Evolutionary conservation across 805 yeast species (phyloP), one percentile per base, ranked within the genome.

Genomic region (Zygosaccharomyces bailii): DNA sequence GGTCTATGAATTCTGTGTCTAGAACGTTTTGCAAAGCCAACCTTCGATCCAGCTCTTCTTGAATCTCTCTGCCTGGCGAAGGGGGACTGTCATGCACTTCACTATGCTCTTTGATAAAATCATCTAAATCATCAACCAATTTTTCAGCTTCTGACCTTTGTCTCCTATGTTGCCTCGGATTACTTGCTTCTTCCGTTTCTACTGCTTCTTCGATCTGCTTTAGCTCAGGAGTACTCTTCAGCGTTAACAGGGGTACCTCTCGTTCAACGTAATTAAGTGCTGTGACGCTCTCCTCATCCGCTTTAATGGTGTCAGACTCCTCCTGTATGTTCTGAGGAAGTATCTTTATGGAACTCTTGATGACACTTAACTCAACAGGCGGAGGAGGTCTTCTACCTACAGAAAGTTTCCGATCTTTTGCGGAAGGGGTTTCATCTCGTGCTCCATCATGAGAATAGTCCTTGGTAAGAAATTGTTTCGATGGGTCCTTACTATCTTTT

Each of bases 101-200:
- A 33, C 47, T 43, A n/a, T 54, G 49, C 18, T 56, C 50, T 9
- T 45, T 47, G 2, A 59, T 52, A 41, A 49, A 64, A 8, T 48
- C 44, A 16, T 64, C 68, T 17, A 65, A 51, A 36, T 65, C 67
- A 19, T 63, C 68, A 6, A 60, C 60, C 17, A 63, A 46, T 33
- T 57, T 58, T 42, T 65, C 68, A 11, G 66, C 62, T 33, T 64
- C 61, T 4, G 68, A 64, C 30, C 55, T 47, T 40, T 63, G 61
- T 23, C 65, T 53, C 34, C 52, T 44, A 40, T 63, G 68, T 11
- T 49, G 46, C 18, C 37, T 42, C 16, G 30, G 19, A 16, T 11
- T 5, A 31, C 7, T n/a, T 9, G 9, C 42, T n/a, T 21, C 21
- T 24, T 11, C 24, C 17, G 25, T 20, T 8, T 16, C 34, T 13